Percentiles rank a stretch among this genome's conserved stretches.
Conservation (phyloP, 495 filamentous ascomycete species). For the Melanomma pulvis-pyrius region DNA sequence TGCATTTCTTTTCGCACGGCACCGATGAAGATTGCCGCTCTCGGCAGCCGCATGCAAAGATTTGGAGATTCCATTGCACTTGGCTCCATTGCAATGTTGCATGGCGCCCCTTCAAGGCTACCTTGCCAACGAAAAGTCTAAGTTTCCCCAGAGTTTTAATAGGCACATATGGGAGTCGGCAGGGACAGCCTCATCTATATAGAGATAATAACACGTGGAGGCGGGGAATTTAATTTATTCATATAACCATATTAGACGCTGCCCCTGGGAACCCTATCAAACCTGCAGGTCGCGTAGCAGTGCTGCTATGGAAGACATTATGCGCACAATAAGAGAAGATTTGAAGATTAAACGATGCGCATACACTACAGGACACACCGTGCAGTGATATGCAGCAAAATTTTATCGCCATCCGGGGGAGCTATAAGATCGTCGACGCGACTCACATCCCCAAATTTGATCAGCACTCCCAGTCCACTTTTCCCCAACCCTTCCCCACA, state of each 20-base stretch:
- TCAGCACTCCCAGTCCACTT: background rate
- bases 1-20: too few relatives aligned
- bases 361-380: background rate
- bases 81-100: background rate
- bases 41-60: background rate
- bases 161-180: background rate
- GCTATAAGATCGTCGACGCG: constrained; percentile 1
- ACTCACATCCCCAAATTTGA: background rate
- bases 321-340: background rate
- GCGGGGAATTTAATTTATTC: background rate
- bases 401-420: background rate
- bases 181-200: background rate
- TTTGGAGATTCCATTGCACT: background rate
- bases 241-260: background rate
- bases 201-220: background rate
- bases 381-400: background rate
- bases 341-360: background rate
- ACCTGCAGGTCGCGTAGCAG: background rate
- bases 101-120: background rate
- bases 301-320: background rate
- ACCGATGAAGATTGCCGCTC: background rate
- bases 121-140: background rate
- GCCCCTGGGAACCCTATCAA: background rate
- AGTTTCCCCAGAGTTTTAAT: background rate
- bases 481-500: background rate